Conservation (phyloP, 768 basidiomycete species). For the Suillus clintonianus region DNA sequence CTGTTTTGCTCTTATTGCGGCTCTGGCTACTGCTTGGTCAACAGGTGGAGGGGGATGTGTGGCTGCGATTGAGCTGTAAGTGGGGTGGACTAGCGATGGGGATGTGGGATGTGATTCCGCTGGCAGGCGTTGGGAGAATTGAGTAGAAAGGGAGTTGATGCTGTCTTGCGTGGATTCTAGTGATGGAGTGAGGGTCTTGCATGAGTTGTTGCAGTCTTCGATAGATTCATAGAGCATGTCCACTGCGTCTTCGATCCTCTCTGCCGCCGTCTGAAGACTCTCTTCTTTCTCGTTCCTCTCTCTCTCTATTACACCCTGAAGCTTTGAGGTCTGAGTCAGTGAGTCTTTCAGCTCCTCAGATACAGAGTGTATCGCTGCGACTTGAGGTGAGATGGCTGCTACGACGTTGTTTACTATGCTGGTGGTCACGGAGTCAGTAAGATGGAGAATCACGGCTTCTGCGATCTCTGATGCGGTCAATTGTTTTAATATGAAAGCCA, state of each 20-base stretch:
- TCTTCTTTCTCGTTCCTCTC: neutral
- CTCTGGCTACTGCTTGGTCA: neutral
- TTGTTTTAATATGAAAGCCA: neutral
- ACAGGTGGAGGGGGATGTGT: fast-evolving
- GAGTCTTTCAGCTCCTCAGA: too few species aligned
- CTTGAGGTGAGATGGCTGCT: neutral
- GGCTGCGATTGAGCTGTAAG: neutral
- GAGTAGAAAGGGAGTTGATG: neutral
- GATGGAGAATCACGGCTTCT: neutral
- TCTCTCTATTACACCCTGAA: neutral
- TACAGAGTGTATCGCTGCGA: neutral
- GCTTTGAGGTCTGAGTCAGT: neutral
- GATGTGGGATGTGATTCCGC: too few species aligned
- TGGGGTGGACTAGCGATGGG: neutral
- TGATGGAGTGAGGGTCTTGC: neutral
- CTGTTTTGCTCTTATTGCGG: neutral
- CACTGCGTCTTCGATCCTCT: neutral
- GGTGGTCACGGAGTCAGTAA: neutral
- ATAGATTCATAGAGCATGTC: neutral
- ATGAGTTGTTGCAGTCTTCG: neutral
- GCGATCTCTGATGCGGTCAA: neutral
- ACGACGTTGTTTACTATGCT: neutral
- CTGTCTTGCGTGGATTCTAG: neutral
- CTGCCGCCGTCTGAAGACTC: neutral
- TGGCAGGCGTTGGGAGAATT: neutral